These are phyloP conservation scores for Tubosaeta brunneosetosa DNA, from an alignment of 768 basidiomycete species.

Conservation along the genomic window DNA sequence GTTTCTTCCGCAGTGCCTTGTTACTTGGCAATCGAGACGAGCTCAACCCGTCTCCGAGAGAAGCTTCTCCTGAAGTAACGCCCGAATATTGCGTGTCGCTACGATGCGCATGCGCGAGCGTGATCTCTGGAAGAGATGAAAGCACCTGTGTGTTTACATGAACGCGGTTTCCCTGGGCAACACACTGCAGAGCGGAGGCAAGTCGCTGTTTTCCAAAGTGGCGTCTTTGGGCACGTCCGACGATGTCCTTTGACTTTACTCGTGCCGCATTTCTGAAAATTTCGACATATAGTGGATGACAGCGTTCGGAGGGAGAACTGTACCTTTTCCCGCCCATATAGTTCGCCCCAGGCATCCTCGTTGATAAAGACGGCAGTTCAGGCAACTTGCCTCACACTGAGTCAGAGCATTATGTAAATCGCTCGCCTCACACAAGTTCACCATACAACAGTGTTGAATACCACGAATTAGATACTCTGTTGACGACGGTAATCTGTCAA, in stretches of 20 bases:
- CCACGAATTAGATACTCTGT: background rate
- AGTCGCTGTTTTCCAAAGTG: conserved; percentile 61
- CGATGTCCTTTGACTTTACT: conserved; percentile 52
- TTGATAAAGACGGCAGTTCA: background rate
- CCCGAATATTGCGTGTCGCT: background rate
- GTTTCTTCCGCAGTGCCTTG: conserved; percentile 4
- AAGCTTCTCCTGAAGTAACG: background rate
- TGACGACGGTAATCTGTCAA: background rate
- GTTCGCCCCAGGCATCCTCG: conserved; percentile 59
- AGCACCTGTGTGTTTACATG: conserved; percentile 1
- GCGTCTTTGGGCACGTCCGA: conserved; percentile 50
- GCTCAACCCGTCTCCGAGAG: conserved; percentile 5
- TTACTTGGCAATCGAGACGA: conserved; percentile 3
- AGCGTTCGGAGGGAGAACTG: conserved; percentile 1
- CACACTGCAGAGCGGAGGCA: conserved; percentile 37
- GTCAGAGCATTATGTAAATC: too few relatives aligned
- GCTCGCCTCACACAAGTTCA: too few relatives aligned
- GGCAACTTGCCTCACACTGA: too few relatives aligned
- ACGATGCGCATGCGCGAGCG: conserved; percentile 25
- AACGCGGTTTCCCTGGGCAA: conserved; percentile 7
- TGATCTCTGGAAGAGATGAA: conserved; percentile 19
- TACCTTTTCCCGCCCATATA: conserved; percentile 76
- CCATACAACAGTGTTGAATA: background rate
- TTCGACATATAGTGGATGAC: background rate
- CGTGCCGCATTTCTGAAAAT: conserved; percentile 51